Percentiles rank a stretch among this genome's conserved stretches.
Evolutionary conservation across 2,329 filamentous ascomycete species (phyloP).

Genomic region (Colletotrichum graminicola): DNA sequence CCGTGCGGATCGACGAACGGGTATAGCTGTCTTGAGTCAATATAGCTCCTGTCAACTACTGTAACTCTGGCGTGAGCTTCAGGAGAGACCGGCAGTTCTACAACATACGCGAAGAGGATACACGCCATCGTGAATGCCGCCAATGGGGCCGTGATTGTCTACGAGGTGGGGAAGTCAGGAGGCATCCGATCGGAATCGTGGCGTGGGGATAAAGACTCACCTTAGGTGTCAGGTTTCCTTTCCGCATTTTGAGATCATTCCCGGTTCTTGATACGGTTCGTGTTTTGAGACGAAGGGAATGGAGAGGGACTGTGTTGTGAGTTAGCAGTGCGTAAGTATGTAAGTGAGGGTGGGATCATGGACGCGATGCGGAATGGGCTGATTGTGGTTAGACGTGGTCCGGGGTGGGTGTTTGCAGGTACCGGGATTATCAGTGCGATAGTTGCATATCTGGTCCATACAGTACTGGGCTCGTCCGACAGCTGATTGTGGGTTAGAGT

Average conservation of each 20-base stretch:
- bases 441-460: neutral
- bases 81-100: too few relatives aligned
- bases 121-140: slow-evolving; percentile 68
- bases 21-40: slow-evolving; percentile 51
- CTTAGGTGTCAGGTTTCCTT: slow-evolving; percentile 42
- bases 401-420: slow-evolving; percentile 15
- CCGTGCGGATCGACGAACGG: slow-evolving; percentile 56
- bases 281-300: neutral
- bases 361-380: slow-evolving; percentile 25
- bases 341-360: slow-evolving; percentile 20
- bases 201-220: slow-evolving; percentile 1
- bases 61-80: neutral
- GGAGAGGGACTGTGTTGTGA: neutral
- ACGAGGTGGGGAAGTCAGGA: slow-evolving; percentile 2
- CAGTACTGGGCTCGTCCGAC: neutral
- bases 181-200: neutral
- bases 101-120: slow-evolving; percentile 60
- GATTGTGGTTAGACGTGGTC: slow-evolving; percentile 23
- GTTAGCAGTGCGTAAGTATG: slow-evolving; percentile 12
- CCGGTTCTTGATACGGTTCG: neutral
- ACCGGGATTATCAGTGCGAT: neutral
- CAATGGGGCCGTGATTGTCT: slow-evolving; percentile 63
- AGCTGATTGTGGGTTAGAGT: neutral
- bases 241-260: slow-evolving; percentile 31
- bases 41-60: neutral